phyloP scores from a whole-genome alignment of 1,284 basidiomycete species.

The Rhodotorula glutinis region DNA sequence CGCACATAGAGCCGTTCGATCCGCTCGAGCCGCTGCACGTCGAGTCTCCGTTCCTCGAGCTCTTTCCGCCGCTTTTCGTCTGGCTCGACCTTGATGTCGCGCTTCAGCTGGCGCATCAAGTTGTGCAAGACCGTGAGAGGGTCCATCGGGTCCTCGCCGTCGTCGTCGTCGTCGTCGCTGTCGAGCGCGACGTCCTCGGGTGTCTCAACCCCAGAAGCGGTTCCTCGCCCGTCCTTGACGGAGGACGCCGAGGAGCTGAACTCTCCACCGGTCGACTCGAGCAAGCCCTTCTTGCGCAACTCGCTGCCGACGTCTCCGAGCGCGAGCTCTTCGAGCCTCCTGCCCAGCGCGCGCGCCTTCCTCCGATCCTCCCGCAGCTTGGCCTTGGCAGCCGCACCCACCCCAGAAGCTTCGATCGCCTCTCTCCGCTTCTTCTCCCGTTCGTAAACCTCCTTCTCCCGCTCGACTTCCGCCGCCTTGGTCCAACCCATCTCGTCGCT shows the following conservation, averaged over 20 bases:
- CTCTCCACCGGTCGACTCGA: not conserved
- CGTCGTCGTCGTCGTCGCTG: conserved; percentile 48
- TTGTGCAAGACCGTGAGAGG: conserved; percentile 52
- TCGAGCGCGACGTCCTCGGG: conserved; percentile 5
- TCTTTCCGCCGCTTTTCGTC: conserved; percentile 60
- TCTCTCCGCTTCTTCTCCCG: conserved; percentile 39
- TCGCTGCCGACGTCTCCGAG: not conserved
- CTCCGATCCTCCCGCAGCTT: conserved; percentile 6
- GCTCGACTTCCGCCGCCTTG: conserved; percentile 54
- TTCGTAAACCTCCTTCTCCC: conserved; percentile 24
- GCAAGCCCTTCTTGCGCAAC: not conserved
- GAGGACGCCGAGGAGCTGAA: not conserved
- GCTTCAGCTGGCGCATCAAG: conserved; percentile 53
- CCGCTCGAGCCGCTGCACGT: conserved; percentile 76
- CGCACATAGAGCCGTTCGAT: conserved; percentile 88
- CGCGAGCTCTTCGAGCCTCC: conserved; percentile 27
- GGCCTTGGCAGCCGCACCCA: not conserved
- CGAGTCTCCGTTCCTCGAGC: conserved; percentile 66
- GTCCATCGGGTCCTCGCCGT: conserved; percentile 44
- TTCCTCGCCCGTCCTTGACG: not conserved
- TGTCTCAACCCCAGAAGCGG: not conserved
- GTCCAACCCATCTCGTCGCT: conserved; percentile 87
- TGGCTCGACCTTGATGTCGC: conserved; percentile 50
- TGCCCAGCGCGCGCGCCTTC: conserved; percentile 19
- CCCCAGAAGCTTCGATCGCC: conserved; percentile 17